Evolutionary conservation across 495 filamentous ascomycete genomes (phyloP).

Genomic region (Aspergillus saccharolyticus): DNA sequence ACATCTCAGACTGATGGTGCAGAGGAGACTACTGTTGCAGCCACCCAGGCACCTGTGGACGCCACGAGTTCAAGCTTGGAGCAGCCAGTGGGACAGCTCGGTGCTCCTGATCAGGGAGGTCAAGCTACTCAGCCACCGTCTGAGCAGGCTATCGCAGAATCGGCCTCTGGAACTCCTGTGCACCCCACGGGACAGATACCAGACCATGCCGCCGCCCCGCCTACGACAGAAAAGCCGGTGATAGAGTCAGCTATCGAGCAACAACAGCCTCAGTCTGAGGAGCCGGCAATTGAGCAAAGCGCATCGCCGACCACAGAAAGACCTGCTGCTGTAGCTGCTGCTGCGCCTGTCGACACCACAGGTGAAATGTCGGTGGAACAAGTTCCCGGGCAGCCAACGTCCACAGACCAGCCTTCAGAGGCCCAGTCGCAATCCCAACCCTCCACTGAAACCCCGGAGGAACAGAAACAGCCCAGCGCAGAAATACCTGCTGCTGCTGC

Average conservation of each 20-base stretch:
- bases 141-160: not conserved
- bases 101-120: not conserved
- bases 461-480: constrained; percentile 1
- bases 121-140: constrained; percentile 1
- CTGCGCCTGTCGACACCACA: not conserved
- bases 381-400: not conserved
- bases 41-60: not conserved
- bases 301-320: not conserved
- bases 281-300: not conserved
- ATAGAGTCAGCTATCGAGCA: constrained; percentile 4
- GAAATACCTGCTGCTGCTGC: not conserved
- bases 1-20: not conserved
- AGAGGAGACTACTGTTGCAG: not conserved
- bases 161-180: not conserved
- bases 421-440: constrained; percentile 1
- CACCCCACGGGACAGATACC: constrained; percentile 6
- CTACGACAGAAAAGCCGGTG: not conserved
- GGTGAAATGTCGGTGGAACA: not conserved
- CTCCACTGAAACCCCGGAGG: not conserved
- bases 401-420: not conserved
- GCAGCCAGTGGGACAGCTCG: not conserved
- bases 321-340: not conserved
- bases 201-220: not conserved
- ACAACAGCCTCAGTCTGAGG: not conserved
- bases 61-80: not conserved